These are phyloP conservation scores for Chlorella sp. DNA, from an alignment of 139 green algal species.

Conservation along the genomic window DNA sequence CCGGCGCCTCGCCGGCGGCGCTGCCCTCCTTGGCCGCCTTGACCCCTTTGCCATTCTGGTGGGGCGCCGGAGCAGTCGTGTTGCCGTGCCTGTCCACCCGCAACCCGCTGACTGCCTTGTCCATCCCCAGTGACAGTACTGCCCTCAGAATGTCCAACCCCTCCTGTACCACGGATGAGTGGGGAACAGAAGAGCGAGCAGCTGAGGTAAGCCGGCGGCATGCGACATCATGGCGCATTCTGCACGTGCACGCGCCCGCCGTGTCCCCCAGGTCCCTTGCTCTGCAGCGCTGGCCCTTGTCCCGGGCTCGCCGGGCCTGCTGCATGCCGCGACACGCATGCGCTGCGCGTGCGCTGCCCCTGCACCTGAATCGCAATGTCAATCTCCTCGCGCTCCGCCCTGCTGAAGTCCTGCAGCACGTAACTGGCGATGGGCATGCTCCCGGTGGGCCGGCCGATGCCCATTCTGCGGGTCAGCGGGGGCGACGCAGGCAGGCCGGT, in stretches of 20 bases:
- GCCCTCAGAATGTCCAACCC: constrained; percentile 47
- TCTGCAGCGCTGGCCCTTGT: background rate
- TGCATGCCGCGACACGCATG: background rate
- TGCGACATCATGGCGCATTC: constrained; percentile 9
- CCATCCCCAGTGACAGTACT: constrained; percentile 63
- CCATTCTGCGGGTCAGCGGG: too few species aligned
- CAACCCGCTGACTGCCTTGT: constrained; percentile 65
- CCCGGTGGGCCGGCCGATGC: constrained; percentile 78
- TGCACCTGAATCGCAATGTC: constrained; percentile 49
- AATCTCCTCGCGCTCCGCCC: constrained; percentile 67
- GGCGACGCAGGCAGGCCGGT: too few species aligned
- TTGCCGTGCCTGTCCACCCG: constrained; percentile 32
- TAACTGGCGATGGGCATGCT: constrained; percentile 57
- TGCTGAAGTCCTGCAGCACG: constrained; percentile 76
- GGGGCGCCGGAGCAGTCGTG: constrained; percentile 5
- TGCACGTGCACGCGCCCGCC: background rate
- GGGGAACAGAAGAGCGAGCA: too few species aligned
- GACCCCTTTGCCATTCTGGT: constrained; percentile 23
- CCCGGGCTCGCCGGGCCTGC: background rate
- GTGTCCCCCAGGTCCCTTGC: background rate
- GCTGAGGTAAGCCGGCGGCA: background rate
- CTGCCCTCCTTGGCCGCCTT: background rate
- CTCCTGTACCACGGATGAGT: constrained; percentile 30
- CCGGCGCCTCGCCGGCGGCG: background rate
- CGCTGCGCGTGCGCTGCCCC: background rate